Base-by-base conservation (phyloP, 768 basidiomycete species). In the Agaricus blazei region DNA sequence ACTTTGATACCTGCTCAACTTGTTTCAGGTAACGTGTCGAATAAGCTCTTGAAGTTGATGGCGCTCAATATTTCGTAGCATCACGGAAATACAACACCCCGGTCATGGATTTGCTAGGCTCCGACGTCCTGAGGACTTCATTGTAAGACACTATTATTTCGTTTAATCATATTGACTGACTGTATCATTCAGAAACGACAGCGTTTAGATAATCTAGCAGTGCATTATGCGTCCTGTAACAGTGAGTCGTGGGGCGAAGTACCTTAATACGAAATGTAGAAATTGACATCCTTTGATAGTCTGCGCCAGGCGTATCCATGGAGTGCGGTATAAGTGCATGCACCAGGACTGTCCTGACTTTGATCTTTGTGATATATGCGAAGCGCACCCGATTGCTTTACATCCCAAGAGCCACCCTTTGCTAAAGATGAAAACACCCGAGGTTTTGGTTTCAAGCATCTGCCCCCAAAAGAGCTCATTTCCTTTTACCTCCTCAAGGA, bases 361-460 rank as follows among this genome's bases (percentile, higher is more conserved):
- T 61, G 93, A 95, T 63, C 75, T 94, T 15, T 95, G 92, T 69
- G 74, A 77, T 55, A 68, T 68, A 51, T 95, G 93, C 69, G 92
- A 93, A 70, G 84, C 90, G 4, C 76, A 82, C 54, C 92, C 92
- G 0, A 88, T 93, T 57, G 70, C 83, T 4, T 73, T 88, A 11
- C 92, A 95, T 65, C 88, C 90, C 0, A 56, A 66, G 11, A 80
- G 70, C 31, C 93, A 95, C 63, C 81, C 85, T 0, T 57, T 95
- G 64, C 65, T 93, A 63, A 94, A 93, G 80, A 73, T 94, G 69
- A 84, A 74, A 63, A 73, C 72, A 0, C 58, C 73, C 1, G 77
- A 78, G 15, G 75, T 80, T 3, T 64, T 75, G 14, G 65, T 76
- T 48, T 73, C 73, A 0, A 67, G 67, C 2, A 68, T 72, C 1